Evolutionary conservation across 2,329 filamentous ascomycete genomes (phyloP), one percentile per base, ranked within the genome.

Genomic region (Xylariales sp.): DNA sequence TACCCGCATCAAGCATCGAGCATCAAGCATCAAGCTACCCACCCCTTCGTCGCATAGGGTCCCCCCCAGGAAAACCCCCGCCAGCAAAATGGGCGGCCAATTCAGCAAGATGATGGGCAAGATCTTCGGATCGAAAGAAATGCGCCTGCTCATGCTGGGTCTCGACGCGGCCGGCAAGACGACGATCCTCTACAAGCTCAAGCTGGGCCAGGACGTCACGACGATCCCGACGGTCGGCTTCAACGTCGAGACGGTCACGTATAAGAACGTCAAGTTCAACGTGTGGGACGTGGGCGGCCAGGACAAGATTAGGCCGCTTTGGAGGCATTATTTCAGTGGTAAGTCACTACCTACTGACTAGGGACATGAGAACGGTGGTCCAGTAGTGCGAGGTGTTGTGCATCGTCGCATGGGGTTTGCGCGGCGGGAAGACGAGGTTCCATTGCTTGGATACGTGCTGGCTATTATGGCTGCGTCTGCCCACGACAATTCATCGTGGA

Each of bases 231-330:
- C 93, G 24, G 93, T 98, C 57, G 93, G 91, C 55, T 97, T 97
- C 79, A 97, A 97, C 78, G 93, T 97, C 67, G 91, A 97, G 76
- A 95, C 89, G 4, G 90, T 97, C 58, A 94, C 90, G 54, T 96
- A 95, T 76, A 96, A 96, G 79, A 97, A 97, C 67, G 90, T 96
- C 69, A 94, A 96, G 70, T 97, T 97, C 76, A 97, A 94, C 59
- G 91, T 97, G 50, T 97, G 91, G 91, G 91, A 97, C 73, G 91
- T 97, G 46, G 91, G 91, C 68, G 91, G 91, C 51, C 91, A 97
- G 76, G 91, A 97, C 78, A 97, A 97, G 83, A 97, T 97, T 61
- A 80, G 91, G 53, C 91, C 91, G 49, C 74, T 97, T 47, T 97
- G 91, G 91, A 84, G 91, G 69, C 91, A 97, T 74, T 97, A 97